These are phyloP conservation scores for Antarctomyces pellizariae DNA, from an alignment of 495 filamentous ascomycete genomes.

Conservation along the genomic window DNA sequence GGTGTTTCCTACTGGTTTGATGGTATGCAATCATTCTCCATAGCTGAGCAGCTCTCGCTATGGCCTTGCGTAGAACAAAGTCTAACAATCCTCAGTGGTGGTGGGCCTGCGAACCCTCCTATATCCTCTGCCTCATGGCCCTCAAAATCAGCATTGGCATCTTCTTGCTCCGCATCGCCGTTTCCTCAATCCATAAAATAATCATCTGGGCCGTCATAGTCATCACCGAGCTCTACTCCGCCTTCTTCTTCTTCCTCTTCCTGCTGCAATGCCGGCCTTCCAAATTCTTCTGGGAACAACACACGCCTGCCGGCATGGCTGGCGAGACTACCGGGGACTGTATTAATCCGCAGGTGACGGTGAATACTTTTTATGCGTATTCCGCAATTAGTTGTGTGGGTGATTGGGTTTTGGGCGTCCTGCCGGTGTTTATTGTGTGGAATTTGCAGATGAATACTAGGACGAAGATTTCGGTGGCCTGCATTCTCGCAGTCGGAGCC, in stretches of 20 bases:
- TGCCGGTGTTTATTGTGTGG: constrained; percentile 23
- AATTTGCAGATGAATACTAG: constrained; percentile 17
- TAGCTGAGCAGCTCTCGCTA: no score
- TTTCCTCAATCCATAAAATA: constrained; percentile 15
- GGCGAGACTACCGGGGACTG: constrained; percentile 12
- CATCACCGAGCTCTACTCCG: constrained; percentile 13
- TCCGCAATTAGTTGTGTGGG: constrained; percentile 10
- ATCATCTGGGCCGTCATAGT: constrained; percentile 14
- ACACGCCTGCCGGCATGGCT: no score
- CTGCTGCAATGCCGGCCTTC: constrained; percentile 21
- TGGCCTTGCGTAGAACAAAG: background rate
- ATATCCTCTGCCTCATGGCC: constrained; percentile 14
- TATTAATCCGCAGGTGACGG: constrained; percentile 8
- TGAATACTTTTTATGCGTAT: constrained; percentile 10
- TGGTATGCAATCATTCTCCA: no score
- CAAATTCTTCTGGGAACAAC: constrained; percentile 17
- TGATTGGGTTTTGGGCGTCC: constrained; percentile 20
- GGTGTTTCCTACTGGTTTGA: no score
- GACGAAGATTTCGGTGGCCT: constrained; percentile 15
- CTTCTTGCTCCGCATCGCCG: constrained; percentile 21
- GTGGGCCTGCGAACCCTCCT: constrained; percentile 18
- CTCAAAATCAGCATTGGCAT: constrained; percentile 20
- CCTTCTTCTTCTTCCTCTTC: constrained; percentile 18
- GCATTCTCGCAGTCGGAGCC: constrained; percentile 15
- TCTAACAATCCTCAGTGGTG: constrained; percentile 8